Base-by-base conservation (phyloP, 129 eudicot species). In the Solidago caesia region DNA sequence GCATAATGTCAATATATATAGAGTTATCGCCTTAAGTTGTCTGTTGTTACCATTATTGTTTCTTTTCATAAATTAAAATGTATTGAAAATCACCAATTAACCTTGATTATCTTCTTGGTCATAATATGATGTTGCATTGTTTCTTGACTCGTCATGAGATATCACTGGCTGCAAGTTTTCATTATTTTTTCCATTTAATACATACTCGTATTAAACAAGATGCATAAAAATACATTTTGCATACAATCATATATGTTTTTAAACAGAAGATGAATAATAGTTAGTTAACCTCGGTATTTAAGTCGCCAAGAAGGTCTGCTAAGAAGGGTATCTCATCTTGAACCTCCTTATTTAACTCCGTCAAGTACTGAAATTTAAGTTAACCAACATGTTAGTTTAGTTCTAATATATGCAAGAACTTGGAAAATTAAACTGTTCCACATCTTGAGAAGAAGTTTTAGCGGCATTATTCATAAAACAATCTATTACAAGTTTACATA, bases 291-390 rank as follows among this genome's bases (percentile, higher is more conserved):
- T 86, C 87, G 5, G 59, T 71, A 81, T 81, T 85, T 68, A 87
- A 74, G 83, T 84, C 95, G 60, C 25, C 74, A 33, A 88, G 63
- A 75, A 88, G 77, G 68, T 86, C 96, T 79, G 83, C 44, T 43
- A 84, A 77, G 61, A 83, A 81, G 62, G 92, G 96, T 68, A 91
- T 77, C 76, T 91, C 96, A 8, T 78, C 89, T 75, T 76, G 89
- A 87, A 86, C 84, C 60, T 88, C 97, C 75, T 91, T 81, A 51
- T 83, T 86, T 75, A 91, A 71, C 43, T 75, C 88, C 85, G 80
- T 86, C 83, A 88, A 73, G 80, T 88, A 89, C 97, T 88, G 96
- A 21, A 21, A 21, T 21, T 21, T 21, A 21, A 21, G 21, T 21
- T 21, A 21, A 21, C 21, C 21, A 21, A 21, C 21, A 21, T 21